Conservation (phyloP, 2,329 filamentous ascomycete genomes). For the Magnaporthiopsis poae region DNA sequence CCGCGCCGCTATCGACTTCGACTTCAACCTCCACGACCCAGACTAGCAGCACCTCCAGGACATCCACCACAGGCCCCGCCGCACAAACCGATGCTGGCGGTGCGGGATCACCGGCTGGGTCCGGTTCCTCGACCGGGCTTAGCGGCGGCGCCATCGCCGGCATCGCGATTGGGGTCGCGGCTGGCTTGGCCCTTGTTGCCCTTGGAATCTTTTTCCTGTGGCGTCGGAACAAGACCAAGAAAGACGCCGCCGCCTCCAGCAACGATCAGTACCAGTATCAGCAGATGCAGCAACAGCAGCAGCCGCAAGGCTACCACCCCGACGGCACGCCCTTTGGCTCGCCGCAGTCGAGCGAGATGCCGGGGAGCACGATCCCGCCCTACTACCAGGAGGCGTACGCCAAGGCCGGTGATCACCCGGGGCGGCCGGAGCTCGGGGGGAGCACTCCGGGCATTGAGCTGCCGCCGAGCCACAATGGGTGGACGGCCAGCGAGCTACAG, state of each 20-base stretch:
- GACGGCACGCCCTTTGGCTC: background rate
- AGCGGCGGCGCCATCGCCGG: slow-evolving; percentile 1
- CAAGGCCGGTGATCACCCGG: background rate
- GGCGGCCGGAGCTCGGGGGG: background rate
- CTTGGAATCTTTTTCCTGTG: slow-evolving; percentile 9
- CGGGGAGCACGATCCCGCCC: background rate
- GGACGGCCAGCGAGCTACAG: background rate
- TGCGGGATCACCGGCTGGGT: background rate
- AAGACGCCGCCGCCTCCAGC: background rate
- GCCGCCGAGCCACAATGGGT: background rate
- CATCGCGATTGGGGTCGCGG: background rate
- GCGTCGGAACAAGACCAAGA: slow-evolving; percentile 6
- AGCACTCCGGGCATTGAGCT: background rate
- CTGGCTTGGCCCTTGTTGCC: slow-evolving; percentile 8
- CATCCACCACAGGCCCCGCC: background rate
- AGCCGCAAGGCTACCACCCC: background rate
- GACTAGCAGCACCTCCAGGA: background rate
- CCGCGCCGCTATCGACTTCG: slow-evolving; percentile 3
- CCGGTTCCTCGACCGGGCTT: background rate
- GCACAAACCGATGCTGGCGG: background rate
- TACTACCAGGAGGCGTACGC: background rate
- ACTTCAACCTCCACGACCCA: background rate
- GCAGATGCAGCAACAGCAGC: no score
- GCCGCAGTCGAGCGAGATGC: background rate
- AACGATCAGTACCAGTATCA: no score